Conservation (phyloP, 1,284 basidiomycete genomes). For the Cystobasidiaceae sp. region DNA sequence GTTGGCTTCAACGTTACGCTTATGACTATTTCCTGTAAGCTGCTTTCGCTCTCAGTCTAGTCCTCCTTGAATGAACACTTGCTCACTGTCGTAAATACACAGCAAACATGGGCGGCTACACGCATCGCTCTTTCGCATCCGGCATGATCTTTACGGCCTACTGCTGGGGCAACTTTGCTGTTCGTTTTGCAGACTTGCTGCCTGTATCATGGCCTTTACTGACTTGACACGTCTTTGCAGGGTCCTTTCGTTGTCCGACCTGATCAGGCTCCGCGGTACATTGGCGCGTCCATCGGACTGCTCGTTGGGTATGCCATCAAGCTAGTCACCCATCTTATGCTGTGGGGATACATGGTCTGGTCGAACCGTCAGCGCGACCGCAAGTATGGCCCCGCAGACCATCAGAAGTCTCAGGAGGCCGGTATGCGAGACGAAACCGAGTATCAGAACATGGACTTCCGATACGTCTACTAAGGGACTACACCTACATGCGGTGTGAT, state of each 20-base stretch:
- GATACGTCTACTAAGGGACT: conserved; percentile 1
- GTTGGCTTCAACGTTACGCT: background rate
- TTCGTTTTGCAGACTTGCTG: background rate
- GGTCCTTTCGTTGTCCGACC: background rate
- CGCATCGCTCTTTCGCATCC: background rate
- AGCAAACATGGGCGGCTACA: conserved; percentile 4
- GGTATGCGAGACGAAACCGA: background rate
- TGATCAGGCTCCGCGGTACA: conserved; percentile 1
- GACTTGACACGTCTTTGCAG: background rate
- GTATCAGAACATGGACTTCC: background rate
- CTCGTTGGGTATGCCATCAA: conserved; percentile 5
- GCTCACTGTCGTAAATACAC: too few relatives aligned
- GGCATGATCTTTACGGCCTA: background rate
- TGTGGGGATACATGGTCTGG: background rate
- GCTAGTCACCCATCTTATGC: background rate
- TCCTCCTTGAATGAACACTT: too few relatives aligned
- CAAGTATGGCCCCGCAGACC: background rate
- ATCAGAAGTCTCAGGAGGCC: background rate
- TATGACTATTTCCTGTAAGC: background rate
- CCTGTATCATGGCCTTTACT: background rate
- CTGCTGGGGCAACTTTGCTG: background rate
- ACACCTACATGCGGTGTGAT: too few relatives aligned
- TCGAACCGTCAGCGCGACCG: background rate
- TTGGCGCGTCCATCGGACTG: background rate
- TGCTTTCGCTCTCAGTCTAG: too few relatives aligned